phyloP scores from a whole-genome alignment of 768 basidiomycete genomes.

The Phanerochaete sordida region DNA sequence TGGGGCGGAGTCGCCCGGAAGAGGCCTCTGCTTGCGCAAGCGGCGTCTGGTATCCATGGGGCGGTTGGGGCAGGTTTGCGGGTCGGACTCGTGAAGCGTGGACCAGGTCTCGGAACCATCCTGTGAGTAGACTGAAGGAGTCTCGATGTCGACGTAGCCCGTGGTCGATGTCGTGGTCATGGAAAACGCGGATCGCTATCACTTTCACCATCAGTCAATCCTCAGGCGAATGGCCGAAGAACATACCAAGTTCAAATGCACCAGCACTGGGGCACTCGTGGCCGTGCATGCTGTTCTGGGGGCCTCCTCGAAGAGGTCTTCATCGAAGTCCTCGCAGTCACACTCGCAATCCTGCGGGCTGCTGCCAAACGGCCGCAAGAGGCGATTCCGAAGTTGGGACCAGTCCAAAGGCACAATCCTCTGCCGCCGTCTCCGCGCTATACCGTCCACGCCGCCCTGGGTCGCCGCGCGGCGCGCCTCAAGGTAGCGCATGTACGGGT shows the following conservation, averaged over 20 bases:
- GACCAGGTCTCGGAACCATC: slow-evolving; percentile 16
- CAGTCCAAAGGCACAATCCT: slow-evolving; percentile 1
- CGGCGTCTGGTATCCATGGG: slow-evolving; percentile 14
- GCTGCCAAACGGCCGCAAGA: neutral
- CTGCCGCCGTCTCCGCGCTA: neutral
- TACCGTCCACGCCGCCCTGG: neutral
- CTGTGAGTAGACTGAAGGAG: slow-evolving; percentile 10
- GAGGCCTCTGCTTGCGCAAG: slow-evolving; percentile 16
- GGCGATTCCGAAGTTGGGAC: slow-evolving; percentile 4
- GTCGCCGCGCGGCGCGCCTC: neutral
- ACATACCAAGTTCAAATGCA: slow-evolving; percentile 25
- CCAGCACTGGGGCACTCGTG: slow-evolving; percentile 21
- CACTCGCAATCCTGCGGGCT: neutral
- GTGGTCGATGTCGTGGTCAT: slow-evolving; percentile 34
- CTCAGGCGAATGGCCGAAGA: neutral
- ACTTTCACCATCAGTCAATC: no score
- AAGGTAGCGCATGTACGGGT: slow-evolving; percentile 15
- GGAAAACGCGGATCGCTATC: slow-evolving; percentile 30
- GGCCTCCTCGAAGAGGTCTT: slow-evolving; percentile 25
- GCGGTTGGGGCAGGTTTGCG: slow-evolving; percentile 18
- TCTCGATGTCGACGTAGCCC: slow-evolving; percentile 30
- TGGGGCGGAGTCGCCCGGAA: slow-evolving; percentile 11
- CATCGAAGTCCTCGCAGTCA: slow-evolving; percentile 17
- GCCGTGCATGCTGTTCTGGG: slow-evolving; percentile 14
- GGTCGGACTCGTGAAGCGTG: slow-evolving; percentile 18